Base-by-base conservation (phyloP, 2,329 filamentous ascomycete genomes). In the Gremmenia infestans region DNA sequence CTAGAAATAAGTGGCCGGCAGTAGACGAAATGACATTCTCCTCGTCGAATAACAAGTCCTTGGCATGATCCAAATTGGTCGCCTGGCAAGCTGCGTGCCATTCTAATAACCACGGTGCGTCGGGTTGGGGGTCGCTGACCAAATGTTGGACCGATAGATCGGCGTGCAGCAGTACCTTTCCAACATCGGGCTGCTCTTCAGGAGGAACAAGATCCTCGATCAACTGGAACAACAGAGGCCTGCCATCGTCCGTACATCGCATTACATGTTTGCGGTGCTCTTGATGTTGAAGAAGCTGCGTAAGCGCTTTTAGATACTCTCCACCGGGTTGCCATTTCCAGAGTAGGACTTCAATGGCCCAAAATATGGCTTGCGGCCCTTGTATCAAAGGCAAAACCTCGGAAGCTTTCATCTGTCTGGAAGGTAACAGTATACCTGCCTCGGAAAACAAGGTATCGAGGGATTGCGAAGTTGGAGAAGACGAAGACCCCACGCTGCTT, bases 161-260 rank as follows among this genome's bases (percentile, higher is more conserved):
- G 23, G 54, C 45, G 37, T 60, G 56, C 4, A 65, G 57, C 15
- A 65, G 54, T 3, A 48, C n/a, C 39, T 63, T 65, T 25, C 55
- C 56, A 15, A 62, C 43, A 22, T 52, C 28, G 22, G 63, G 46
- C 15, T 60, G 58, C 39, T 65, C 60, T 9, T 61, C 46, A 2
- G 39, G 43, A 25, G 61, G 55, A 28, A 65, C 61, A 28, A 58
- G 53, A 9, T 56, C 53, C 32, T 62, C 61, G 19, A 65, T 61
- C 15, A 62, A 25, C 19, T 60, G 52, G 37, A 65, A 65, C 8
- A 63, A 40, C 22, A 58, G 55, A 4, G 60, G 56, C 17, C 53
- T 50, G 28, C 53, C 50, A 22, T 47, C 42, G 19, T 22, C 22
- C 3, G 57, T 51, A 25, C 39, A 56, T 7, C 53, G 55, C 22